phyloP scores from a whole-genome alignment of 331 rosid genomes.

The Dryas integrifolia region DNA sequence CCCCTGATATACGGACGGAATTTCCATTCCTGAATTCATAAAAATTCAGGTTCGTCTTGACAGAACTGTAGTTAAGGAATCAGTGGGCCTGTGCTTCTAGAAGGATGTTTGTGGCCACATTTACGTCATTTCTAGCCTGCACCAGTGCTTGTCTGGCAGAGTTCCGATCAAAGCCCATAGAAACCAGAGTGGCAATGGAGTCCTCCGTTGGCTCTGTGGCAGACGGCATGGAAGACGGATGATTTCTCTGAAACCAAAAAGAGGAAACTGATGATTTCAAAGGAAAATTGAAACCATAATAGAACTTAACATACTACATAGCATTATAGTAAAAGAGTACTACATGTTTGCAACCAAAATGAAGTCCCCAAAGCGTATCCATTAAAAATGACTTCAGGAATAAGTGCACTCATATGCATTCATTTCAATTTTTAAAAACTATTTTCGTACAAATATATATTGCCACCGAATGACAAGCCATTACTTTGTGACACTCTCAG shows the following conservation, averaged over 20 bases:
- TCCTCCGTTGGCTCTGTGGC: slow-evolving; percentile 71
- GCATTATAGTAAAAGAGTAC: background rate
- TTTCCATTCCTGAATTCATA: slow-evolving; percentile 24
- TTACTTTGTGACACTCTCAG: no score
- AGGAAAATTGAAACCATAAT: background rate
- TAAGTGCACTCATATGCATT: no score
- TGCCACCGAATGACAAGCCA: no score
- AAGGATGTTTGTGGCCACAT: slow-evolving; percentile 85
- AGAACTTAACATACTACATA: background rate
- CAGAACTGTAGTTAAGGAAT: slow-evolving; percentile 7
- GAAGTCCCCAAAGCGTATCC: background rate
- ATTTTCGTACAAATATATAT: no score
- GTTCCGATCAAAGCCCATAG: slow-evolving; percentile 94
- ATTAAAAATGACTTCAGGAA: no score
- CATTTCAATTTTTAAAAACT: no score
- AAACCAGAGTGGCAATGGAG: slow-evolving; percentile 70
- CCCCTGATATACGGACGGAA: slow-evolving; percentile 18
- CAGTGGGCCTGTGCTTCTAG: slow-evolving; percentile 79
- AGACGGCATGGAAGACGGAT: slow-evolving; percentile 51
- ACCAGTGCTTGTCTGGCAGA: slow-evolving; percentile 93
- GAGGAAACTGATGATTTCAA: slow-evolving; percentile 8
- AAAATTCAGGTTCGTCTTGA: slow-evolving; percentile 15
- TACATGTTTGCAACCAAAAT: background rate
- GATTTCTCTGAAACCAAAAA: slow-evolving; percentile 60
- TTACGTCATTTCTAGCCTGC: slow-evolving; percentile 88